A percentile compares a stretch with the other conserved stretches of the same genome.
These are phyloP conservation scores for Penicillium pancosmium DNA, from an alignment of 495 filamentous ascomycete genomes.

Conservation along the genomic window DNA sequence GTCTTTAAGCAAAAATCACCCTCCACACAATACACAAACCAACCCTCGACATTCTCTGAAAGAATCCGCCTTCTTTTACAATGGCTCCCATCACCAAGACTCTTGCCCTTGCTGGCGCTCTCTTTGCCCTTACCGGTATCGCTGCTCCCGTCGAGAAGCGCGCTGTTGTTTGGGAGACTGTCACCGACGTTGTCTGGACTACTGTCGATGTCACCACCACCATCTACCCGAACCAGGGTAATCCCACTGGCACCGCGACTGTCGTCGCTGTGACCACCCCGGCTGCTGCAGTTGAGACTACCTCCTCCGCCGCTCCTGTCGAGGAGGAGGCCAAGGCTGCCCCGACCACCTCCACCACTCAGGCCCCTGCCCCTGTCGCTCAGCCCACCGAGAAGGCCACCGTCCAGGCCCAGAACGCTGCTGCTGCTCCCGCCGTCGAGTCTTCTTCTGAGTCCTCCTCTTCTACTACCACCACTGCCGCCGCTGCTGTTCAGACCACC, in stretches of 20 bases:
- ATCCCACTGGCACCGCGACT: slow-evolving; percentile 17
- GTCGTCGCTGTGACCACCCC: slow-evolving; percentile 18
- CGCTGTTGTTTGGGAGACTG: slow-evolving; percentile 36
- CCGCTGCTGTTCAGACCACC: slow-evolving; percentile 15
- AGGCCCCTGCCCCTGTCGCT: slow-evolving; percentile 13
- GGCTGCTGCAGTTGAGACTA: slow-evolving; percentile 11
- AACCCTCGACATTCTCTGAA: slow-evolving; percentile 18
- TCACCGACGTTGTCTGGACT: slow-evolving; percentile 42
- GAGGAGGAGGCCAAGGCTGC: slow-evolving; percentile 9
- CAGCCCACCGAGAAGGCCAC: slow-evolving; percentile 16
- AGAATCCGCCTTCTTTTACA: slow-evolving; percentile 19
- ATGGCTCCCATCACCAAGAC: slow-evolving; percentile 50
- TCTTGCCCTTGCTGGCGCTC: slow-evolving; percentile 44
- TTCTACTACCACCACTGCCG: slow-evolving; percentile 12
- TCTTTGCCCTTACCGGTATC: slow-evolving; percentile 39
- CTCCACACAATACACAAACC: slow-evolving; percentile 1
- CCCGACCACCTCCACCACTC: slow-evolving; percentile 9
- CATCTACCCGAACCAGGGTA: slow-evolving; percentile 29
- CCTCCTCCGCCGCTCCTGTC: slow-evolving; percentile 16
- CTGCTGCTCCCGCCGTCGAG: slow-evolving; percentile 14
- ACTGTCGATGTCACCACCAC: slow-evolving; percentile 50
- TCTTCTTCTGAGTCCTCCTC: slow-evolving; percentile 20
- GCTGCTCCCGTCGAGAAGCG: slow-evolving; percentile 47
- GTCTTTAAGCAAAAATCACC: slow-evolving; percentile 12
- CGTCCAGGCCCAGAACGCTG: slow-evolving; percentile 1